phyloP scores from a whole-genome alignment of 345 rosid genomes.

The Euphorbia peplus region DNA sequence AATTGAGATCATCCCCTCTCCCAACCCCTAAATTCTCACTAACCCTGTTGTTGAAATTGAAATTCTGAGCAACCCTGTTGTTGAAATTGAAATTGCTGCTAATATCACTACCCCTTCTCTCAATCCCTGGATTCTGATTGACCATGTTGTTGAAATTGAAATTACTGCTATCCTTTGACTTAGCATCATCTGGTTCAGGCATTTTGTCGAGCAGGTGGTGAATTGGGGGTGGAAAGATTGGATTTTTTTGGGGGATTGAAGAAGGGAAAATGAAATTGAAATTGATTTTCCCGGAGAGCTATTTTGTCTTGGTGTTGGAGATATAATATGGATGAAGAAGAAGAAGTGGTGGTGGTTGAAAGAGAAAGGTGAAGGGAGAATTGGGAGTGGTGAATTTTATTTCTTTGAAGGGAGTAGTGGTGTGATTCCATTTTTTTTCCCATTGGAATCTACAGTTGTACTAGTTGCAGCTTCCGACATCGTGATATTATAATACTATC shows the following conservation, averaged over 20 bases:
- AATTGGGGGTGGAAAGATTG: background rate
- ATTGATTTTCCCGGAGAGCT: background rate
- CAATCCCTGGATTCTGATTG: background rate
- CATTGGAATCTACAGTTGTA: constrained; percentile 25
- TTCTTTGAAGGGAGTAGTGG: constrained; percentile 27
- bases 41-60: too few relatives aligned
- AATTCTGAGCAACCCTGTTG: background rate
- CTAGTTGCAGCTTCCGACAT: constrained; percentile 12
- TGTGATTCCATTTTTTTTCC: constrained; percentile 23
- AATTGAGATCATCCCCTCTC: too few relatives aligned
- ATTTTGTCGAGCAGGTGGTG: constrained; percentile 26
- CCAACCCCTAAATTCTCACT: background rate
- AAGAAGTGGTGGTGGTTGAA: constrained; percentile 7
- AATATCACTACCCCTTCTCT: background rate
- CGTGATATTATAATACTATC: background rate
- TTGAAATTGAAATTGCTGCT: too few relatives aligned
- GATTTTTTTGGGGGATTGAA: background rate
- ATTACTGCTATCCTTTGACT: constrained; percentile 35
- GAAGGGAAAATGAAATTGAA: background rate
- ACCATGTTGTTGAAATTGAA: too few relatives aligned
- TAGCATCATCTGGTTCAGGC: constrained; percentile 52
- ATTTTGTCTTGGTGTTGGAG: background rate
- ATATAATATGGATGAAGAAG: background rate
- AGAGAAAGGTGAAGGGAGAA: constrained; percentile 3
- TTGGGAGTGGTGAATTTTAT: constrained; percentile 13